Conservation (phyloP, 2,329 filamentous ascomycete genomes). For the Pestalotiopsis fici region DNA sequence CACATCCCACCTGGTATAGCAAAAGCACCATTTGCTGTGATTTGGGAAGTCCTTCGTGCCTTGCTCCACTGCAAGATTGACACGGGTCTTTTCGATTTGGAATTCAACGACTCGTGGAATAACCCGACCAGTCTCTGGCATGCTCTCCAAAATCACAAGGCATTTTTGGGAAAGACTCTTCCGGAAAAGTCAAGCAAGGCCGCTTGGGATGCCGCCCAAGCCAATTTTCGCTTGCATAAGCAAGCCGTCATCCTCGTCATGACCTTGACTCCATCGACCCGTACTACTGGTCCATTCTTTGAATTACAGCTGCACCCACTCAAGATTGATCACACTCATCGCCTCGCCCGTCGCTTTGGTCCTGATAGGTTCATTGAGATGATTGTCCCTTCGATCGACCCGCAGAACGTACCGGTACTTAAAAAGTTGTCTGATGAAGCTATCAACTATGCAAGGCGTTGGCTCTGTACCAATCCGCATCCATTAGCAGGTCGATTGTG, state of each 20-base stretch:
- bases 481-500: slow-evolving; percentile 29
- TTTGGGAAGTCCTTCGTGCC: slow-evolving; percentile 55
- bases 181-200: slow-evolving; percentile 45
- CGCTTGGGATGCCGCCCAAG: slow-evolving; percentile 47
- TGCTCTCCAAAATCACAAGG: slow-evolving; percentile 36
- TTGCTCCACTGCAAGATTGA: slow-evolving; percentile 46
- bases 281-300: slow-evolving; percentile 41
- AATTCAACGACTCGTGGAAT: slow-evolving; percentile 40
- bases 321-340: slow-evolving; percentile 48
- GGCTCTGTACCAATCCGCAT: slow-evolving; percentile 1
- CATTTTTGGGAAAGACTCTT: slow-evolving; percentile 45
- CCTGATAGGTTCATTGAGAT: slow-evolving; percentile 61
- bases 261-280: slow-evolving; percentile 36
- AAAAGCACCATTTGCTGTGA: slow-evolving; percentile 46
- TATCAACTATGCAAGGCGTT: not conserved
- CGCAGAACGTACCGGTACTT: not conserved
- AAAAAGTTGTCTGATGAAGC: not conserved
- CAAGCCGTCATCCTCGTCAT: slow-evolving; percentile 45
- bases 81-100: slow-evolving; percentile 33
- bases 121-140: slow-evolving; percentile 46
- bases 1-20: slow-evolving; percentile 39
- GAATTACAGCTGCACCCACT: slow-evolving; percentile 48
- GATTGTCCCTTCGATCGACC: slow-evolving; percentile 40
- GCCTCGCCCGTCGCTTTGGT: slow-evolving; percentile 57
- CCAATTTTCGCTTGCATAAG: slow-evolving; percentile 32